These are phyloP conservation scores for Amaranthus tricolor DNA, from an alignment of 179 eudicot genomes.

Conservation along the genomic window DNA sequence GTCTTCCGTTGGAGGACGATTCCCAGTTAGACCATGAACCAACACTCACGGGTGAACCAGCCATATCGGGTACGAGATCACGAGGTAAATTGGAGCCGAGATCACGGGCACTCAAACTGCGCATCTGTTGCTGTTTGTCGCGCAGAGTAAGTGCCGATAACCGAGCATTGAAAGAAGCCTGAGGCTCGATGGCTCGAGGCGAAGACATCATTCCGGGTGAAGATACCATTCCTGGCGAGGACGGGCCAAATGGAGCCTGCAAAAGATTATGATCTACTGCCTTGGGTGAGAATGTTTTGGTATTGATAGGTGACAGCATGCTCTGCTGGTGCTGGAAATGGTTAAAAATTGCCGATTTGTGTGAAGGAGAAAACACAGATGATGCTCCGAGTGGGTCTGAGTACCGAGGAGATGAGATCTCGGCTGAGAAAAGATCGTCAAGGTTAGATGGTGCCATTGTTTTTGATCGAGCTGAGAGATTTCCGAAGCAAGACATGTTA, in stretches of 20 bases:
- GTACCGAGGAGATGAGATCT: constrained; percentile 36
- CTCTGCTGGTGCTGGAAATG: constrained; percentile 48
- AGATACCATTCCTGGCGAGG: constrained; percentile 48
- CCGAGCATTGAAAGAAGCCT: constrained; percentile 38
- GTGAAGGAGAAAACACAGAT: constrained; percentile 39
- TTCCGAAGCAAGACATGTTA: constrained; percentile 30
- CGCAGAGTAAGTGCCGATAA: constrained; percentile 31
- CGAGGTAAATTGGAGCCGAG: constrained; percentile 34
- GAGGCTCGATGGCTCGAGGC: constrained; percentile 40
- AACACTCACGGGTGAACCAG: constrained; percentile 41
- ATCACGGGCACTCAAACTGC: constrained; percentile 48
- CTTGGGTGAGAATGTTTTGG: constrained; percentile 34
- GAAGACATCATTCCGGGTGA: constrained; percentile 37
- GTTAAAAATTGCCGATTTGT: constrained; percentile 36
- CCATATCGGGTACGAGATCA: constrained; percentile 33
- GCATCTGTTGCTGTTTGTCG: constrained; percentile 43
- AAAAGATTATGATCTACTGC: constrained; percentile 28
- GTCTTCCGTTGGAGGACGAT: constrained; percentile 39
- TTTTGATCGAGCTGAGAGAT: constrained; percentile 30
- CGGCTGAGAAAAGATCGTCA: constrained; percentile 38
- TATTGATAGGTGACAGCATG: constrained; percentile 44
- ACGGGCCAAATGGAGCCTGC: constrained; percentile 35
- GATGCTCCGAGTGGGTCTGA: constrained; percentile 29
- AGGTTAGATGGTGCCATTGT: constrained; percentile 37
- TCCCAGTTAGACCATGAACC: constrained; percentile 53